Conservation (phyloP, 2,329 filamentous ascomycete genomes). For the Lasiodiplodia sp. region DNA sequence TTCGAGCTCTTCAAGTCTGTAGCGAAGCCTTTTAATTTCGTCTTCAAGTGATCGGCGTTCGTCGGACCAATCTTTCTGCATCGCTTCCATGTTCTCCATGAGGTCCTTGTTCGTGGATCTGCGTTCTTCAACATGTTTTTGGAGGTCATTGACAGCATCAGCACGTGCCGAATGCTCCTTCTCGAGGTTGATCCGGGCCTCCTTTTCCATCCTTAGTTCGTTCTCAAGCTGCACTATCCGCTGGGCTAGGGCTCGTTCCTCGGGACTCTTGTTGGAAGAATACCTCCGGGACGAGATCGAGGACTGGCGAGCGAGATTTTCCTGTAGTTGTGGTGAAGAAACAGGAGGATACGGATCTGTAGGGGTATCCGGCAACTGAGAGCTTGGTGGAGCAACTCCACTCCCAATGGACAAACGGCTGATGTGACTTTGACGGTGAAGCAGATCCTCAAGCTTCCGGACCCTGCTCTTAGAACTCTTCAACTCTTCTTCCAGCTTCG, state of each 20-base stretch:
- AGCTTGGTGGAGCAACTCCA: slow-evolving; percentile 47
- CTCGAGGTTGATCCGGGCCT: slow-evolving; percentile 70
- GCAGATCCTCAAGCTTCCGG: slow-evolving; percentile 85
- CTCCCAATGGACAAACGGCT: slow-evolving; percentile 61
- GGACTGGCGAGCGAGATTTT: slow-evolving; percentile 63
- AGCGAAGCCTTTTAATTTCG: slow-evolving; percentile 78
- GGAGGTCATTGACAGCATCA: slow-evolving; percentile 65
- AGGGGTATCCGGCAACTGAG: slow-evolving; percentile 45
- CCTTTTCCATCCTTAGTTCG: slow-evolving; percentile 77
- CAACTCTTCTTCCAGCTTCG: slow-evolving; percentile 67
- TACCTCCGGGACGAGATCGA: slow-evolving; percentile 68
- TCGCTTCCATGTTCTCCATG: slow-evolving; percentile 90
- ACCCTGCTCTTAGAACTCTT: slow-evolving; percentile 92
- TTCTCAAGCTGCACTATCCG: slow-evolving; percentile 75
- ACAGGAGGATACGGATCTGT: slow-evolving; percentile 44
- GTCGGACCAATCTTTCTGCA: slow-evolving; percentile 85
- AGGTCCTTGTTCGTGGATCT: slow-evolving; percentile 94
- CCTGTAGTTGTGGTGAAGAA: slow-evolving; percentile 45
- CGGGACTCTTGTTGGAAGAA: slow-evolving; percentile 65
- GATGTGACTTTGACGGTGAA: slow-evolving; percentile 78
- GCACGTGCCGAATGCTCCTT: slow-evolving; percentile 69
- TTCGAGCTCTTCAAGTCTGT: slow-evolving; percentile 85
- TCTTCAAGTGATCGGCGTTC: slow-evolving; percentile 84
- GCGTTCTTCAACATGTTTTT: slow-evolving; percentile 78
- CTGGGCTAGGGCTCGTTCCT: slow-evolving; percentile 68